These are phyloP conservation scores for Geranium brycei DNA, from an alignment of 345 rosid genomes.

Conservation along the genomic window DNA sequence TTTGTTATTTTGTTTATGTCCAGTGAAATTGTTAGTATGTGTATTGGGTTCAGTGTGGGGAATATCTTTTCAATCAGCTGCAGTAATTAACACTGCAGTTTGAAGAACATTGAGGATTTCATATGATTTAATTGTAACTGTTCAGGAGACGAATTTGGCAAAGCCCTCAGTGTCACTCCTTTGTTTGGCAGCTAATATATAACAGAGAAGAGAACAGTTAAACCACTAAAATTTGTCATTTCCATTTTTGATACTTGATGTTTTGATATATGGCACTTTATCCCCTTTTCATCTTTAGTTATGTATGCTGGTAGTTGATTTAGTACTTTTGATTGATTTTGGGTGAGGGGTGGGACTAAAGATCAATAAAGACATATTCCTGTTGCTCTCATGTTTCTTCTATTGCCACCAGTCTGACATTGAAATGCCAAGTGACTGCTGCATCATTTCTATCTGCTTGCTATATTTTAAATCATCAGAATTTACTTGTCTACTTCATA, in stretches of 20 bases:
- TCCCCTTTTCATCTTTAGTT: not conserved
- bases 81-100: no score
- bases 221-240: not conserved
- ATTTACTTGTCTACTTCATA: no score
- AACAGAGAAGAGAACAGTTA: not conserved
- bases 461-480: no score
- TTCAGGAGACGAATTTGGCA: not conserved
- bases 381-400: not conserved
- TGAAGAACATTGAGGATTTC: not conserved
- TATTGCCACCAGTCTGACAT: not conserved
- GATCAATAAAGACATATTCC: not conserved
- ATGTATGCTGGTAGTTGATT: not conserved
- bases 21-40: not conserved
- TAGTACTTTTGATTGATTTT: not conserved
- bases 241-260: not conserved
- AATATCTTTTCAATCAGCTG: no score
- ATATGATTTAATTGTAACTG: not conserved
- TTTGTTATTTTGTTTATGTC: no score
- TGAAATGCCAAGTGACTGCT: not conserved
- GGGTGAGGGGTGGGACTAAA: not conserved
- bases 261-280: not conserved
- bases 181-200: not conserved
- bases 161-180: no score
- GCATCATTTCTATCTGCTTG: not conserved
- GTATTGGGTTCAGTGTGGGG: no score